A percentile compares a stretch with the other conserved stretches of the same genome.
These are phyloP conservation scores for Suhomyces choctaworum DNA, from an alignment of 1,139 yeast genomes.

Conservation along the genomic window DNA sequence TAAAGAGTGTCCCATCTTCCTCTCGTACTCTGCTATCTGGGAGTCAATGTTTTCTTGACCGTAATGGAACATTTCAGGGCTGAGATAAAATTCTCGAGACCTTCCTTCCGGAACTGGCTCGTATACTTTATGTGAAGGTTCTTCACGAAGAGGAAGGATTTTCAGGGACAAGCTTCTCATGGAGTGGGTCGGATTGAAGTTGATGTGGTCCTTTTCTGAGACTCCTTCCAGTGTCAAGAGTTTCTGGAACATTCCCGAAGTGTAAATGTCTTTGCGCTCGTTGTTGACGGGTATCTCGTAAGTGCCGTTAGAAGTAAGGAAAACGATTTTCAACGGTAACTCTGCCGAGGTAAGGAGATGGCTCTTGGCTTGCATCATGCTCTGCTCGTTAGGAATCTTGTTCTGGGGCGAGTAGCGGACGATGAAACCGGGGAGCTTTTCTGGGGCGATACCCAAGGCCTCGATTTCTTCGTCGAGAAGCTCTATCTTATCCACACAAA, in stretches of 20 bases:
- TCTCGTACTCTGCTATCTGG: constrained; percentile 22
- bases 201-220: neutral
- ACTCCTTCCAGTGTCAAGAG: constrained; percentile 17
- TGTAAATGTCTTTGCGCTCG: constrained; percentile 26
- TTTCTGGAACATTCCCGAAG: constrained; percentile 27
- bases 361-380: constrained; percentile 31
- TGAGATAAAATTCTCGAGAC: constrained; percentile 22
- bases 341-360: constrained; percentile 22
- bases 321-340: constrained; percentile 20
- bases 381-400: constrained; percentile 31
- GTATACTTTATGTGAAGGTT: constrained; percentile 15
- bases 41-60: constrained; percentile 21
- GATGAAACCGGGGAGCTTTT: constrained; percentile 28
- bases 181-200: constrained; percentile 7
- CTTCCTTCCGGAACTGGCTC: constrained; percentile 11
- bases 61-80: constrained; percentile 24
- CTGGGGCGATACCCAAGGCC: constrained; percentile 17
- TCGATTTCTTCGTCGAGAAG: constrained; percentile 17
- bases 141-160: constrained; percentile 6
- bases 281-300: constrained; percentile 18
- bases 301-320: constrained; percentile 21
- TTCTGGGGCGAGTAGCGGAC: constrained; percentile 30
- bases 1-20: constrained; percentile 9
- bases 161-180: constrained; percentile 8
- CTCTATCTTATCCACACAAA: constrained; percentile 19